Percentiles rank a stretch among this genome's conserved stretches.
Conservation (phyloP, 352 stramenopile species). For the Halophytophthora batemanensis region DNA sequence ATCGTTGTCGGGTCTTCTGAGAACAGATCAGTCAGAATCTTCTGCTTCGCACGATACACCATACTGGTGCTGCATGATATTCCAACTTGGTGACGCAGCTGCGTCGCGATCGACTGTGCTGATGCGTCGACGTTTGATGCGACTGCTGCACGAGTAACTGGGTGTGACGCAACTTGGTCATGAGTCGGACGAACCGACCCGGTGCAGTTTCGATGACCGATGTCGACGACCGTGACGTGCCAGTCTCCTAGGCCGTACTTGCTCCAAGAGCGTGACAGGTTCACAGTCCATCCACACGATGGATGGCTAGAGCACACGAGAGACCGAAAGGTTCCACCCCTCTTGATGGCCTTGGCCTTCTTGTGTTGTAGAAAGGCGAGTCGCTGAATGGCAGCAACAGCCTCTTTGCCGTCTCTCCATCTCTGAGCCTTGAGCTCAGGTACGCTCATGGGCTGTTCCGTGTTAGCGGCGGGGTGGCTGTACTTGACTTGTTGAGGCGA, state of each 20-base stretch:
- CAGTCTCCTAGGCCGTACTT: conserved; percentile 2
- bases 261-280: conserved; percentile 1
- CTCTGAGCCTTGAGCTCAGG: no score
- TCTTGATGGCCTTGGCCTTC: not conserved
- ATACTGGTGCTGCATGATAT: conserved; percentile 1
- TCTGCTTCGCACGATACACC: conserved; percentile 6
- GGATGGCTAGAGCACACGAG: not conserved
- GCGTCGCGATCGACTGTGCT: not conserved
- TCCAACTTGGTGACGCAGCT: conserved; percentile 6
- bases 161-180: conserved; percentile 1
- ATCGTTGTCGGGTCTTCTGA: conserved; percentile 6
- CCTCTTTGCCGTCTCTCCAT: no score
- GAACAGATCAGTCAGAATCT: not conserved
- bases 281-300: conserved; percentile 6
- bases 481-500: no score
- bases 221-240: conserved; percentile 3
- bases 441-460: no score
- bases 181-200: not conserved
- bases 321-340: not conserved
- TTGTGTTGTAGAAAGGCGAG: not conserved
- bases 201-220: conserved; percentile 6
- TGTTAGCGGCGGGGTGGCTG: no score
- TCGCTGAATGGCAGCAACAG: conserved; percentile 1
- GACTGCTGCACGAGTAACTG: conserved; percentile 1
- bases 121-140: not conserved